Evolutionary conservation across 169 alveolate genomes (phyloP).

Genomic region (Plasmodium vinckei): DNA sequence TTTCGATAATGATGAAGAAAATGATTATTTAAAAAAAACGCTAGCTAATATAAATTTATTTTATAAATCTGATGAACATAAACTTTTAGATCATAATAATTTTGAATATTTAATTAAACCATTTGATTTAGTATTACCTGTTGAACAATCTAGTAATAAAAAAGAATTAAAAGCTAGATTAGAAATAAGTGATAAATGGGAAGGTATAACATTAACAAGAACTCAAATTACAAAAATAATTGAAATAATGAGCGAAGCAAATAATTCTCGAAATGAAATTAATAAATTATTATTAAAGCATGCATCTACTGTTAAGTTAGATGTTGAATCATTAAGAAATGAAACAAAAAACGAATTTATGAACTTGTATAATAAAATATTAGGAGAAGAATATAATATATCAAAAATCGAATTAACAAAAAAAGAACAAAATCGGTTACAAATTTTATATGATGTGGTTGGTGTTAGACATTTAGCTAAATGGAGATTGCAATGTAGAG

Average conservation of each 20-base stretch:
- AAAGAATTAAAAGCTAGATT: constrained; percentile 81
- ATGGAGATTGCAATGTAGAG: constrained; percentile 86
- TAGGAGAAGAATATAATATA: constrained; percentile 68
- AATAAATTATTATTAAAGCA: constrained; percentile 82
- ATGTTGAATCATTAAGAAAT: constrained; percentile 85
- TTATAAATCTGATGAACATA: constrained; percentile 67
- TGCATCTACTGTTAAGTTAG: constrained; percentile 84
- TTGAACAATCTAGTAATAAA: constrained; percentile 76
- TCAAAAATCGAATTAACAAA: constrained; percentile 72
- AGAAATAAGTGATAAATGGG: constrained; percentile 80
- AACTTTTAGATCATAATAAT: constrained; percentile 38
- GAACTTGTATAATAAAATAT: constrained; percentile 81
- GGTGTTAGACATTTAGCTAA: constrained; percentile 89
- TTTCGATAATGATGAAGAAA: constrained; percentile 17
- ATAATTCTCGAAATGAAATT: constrained; percentile 79
- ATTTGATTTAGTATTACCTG: constrained; percentile 71
- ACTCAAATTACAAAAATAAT: constrained; percentile 83
- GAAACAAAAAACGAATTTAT: constrained; percentile 86
- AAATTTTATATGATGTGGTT: constrained; percentile 84
- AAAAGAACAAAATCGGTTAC: constrained; percentile 80
- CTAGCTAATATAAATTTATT: constrained; percentile 32
- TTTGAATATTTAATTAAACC: constrained; percentile 79
- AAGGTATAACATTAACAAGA: constrained; percentile 83
- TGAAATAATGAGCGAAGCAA: constrained; percentile 83
- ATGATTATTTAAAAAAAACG: constrained; percentile 50